phyloP scores from a whole-genome alignment of 345 rosid species.

The Pistacia atlantica region DNA sequence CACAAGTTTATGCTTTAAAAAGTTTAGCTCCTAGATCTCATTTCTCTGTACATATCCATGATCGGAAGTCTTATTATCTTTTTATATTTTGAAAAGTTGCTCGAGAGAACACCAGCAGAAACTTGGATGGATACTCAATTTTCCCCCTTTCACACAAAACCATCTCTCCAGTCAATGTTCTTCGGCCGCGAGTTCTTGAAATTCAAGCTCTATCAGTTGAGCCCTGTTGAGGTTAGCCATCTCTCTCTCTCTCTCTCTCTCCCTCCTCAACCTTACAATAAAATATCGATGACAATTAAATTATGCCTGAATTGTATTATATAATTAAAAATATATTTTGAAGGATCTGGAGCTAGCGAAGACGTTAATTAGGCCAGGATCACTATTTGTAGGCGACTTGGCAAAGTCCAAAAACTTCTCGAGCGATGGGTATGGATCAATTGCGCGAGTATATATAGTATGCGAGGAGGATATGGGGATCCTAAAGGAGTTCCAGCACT shows the following conservation, averaged over 20 bases:
- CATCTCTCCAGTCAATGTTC: background rate
- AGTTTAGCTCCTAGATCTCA: no score
- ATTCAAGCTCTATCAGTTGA: constrained; percentile 29
- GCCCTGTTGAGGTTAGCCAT: constrained; percentile 24
- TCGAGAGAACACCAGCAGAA: background rate
- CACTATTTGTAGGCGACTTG: constrained; percentile 19
- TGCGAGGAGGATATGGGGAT: constrained; percentile 22
- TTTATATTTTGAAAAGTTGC: background rate
- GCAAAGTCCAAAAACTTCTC: constrained; percentile 17
- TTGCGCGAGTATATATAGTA: constrained; percentile 19
- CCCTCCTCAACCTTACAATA: background rate
- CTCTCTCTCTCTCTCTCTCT: background rate
- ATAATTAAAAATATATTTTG: no score
- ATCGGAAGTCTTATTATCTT: background rate
- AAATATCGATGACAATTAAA: no score
- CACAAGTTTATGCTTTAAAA: background rate
- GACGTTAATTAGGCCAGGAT: constrained; percentile 28
- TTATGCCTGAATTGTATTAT: no score
- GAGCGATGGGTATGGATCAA: constrained; percentile 26
- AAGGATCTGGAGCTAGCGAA: constrained; percentile 42
- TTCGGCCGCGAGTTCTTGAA: constrained; percentile 35
- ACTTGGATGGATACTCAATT: constrained; percentile 33
- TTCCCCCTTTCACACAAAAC: constrained; percentile 7
- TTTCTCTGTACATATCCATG: no score
- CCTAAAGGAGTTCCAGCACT: constrained; percentile 14